These are phyloP conservation scores for Maudiozyma turicensis DNA, from an alignment of 805 yeast species.

Conservation along the genomic window DNA sequence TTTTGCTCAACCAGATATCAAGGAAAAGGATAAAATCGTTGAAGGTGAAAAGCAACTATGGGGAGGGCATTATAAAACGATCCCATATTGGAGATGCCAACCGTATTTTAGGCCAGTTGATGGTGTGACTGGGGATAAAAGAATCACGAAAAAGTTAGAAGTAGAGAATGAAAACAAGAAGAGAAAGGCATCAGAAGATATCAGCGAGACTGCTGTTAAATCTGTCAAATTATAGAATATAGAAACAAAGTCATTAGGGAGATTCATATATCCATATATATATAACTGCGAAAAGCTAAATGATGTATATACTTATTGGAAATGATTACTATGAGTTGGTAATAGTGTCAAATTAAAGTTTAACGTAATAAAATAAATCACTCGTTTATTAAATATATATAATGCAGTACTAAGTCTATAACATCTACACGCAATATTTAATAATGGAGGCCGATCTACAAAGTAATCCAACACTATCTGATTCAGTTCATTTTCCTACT, in stretches of 20 bases:
- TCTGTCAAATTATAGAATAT: not conserved
- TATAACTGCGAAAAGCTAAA: not conserved
- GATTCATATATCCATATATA: not conserved
- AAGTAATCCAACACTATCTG: no score
- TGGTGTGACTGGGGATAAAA: slow-evolving; percentile 52
- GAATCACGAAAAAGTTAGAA: slow-evolving; percentile 24
- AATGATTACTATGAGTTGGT: no score
- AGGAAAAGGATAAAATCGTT: slow-evolving; percentile 43
- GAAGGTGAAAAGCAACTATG: slow-evolving; percentile 50
- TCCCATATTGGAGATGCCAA: slow-evolving; percentile 95
- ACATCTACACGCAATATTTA: no score
- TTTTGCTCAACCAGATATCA: slow-evolving; percentile 41
- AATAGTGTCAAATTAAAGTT: no score
- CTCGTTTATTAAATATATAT: no score
- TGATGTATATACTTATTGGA: no score
- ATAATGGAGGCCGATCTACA: no score
- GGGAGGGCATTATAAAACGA: slow-evolving; percentile 73
- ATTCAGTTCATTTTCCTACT: no score
- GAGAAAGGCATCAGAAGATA: slow-evolving; percentile 17
- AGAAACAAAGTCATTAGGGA: not conserved
- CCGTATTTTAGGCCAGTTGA: slow-evolving; percentile 88
- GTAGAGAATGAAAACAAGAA: slow-evolving; percentile 8
- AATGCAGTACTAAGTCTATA: no score
- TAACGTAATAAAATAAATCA: no score
- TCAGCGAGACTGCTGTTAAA: slow-evolving; percentile 10